Percentiles rank a stretch among this genome's conserved stretches.
phyloP scores from a whole-genome alignment of 1,284 basidiomycete genomes.

The Leccinum subspadiceum region DNA sequence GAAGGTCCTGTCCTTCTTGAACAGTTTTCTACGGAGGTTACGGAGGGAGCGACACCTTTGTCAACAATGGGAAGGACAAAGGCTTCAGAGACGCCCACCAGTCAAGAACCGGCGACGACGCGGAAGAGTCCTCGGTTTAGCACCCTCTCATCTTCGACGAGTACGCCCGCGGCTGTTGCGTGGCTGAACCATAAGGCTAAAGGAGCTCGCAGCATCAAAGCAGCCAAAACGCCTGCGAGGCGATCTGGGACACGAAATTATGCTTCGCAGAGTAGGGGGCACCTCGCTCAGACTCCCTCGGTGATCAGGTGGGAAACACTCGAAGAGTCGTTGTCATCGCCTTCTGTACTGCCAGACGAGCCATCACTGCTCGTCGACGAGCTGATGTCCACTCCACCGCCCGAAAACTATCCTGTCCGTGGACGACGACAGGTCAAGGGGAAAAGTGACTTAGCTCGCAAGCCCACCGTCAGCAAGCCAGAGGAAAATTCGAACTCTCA shows the following conservation, averaged over 20 bases:
- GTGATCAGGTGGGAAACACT: conserved; percentile 27
- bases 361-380: conserved; percentile 37
- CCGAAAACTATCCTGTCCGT: neutral
- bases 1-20: conserved; percentile 20
- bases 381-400: conserved; percentile 35
- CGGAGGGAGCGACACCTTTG: conserved; percentile 3
- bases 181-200: conserved; percentile 6
- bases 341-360: conserved; percentile 20
- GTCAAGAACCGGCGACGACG: conserved; percentile 10
- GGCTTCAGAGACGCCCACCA: neutral
- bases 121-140: conserved; percentile 18
- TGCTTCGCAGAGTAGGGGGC: neutral
- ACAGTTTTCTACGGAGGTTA: conserved; percentile 4
- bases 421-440: conserved; percentile 1
- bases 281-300: conserved; percentile 12
- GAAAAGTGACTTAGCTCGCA: conserved; percentile 5
- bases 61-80: conserved; percentile 6
- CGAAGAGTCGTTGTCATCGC: conserved; percentile 17
- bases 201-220: conserved; percentile 1
- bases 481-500: conserved; percentile 2
- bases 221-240: conserved; percentile 18
- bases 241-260: neutral
- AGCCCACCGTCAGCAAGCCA: neutral
- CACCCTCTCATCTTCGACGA: conserved; percentile 6
- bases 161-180: conserved; percentile 8